A percentile compares a stretch with the other conserved stretches of the same genome.
These are phyloP conservation scores for Coemansia aciculifera DNA, from an alignment of 192 early-diverging fungal genomes.

Conservation along the genomic window DNA sequence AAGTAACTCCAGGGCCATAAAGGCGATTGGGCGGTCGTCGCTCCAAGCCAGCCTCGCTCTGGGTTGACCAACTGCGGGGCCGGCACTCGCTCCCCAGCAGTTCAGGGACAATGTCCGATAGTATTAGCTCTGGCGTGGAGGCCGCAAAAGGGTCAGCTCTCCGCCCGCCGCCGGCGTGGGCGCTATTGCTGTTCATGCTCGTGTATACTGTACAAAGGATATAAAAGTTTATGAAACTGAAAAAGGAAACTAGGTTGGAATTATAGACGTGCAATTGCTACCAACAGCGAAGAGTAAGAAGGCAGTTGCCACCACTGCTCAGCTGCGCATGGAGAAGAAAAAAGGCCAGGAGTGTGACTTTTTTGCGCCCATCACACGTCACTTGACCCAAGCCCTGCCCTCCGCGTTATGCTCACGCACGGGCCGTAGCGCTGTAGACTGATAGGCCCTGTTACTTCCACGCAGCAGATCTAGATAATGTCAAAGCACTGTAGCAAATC, in stretches of 20 bases:
- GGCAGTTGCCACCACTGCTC: neutral
- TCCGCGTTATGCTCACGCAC: neutral
- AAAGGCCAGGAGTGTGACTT: neutral
- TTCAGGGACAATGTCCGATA: conserved; percentile 20
- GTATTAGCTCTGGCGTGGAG: conserved; percentile 41
- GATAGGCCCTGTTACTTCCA: neutral
- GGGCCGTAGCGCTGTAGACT: neutral
- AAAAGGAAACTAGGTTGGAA: neutral
- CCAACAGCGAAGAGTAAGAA: neutral
- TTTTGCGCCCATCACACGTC: neutral
- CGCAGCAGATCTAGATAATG: neutral
- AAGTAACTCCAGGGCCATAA: neutral
- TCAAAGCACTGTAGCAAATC: conserved; percentile 10
- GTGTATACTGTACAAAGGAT: neutral
- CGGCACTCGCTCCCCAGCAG: conserved; percentile 34
- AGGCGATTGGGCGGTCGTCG: conserved; percentile 1
- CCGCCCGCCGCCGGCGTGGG: neutral
- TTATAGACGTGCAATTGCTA: neutral
- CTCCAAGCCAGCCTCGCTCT: conserved; percentile 6
- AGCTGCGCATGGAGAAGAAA: neutral
- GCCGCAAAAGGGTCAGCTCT: conserved; percentile 19
- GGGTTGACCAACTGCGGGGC: conserved; percentile 45
- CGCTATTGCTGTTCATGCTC: neutral
- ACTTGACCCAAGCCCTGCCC: neutral
- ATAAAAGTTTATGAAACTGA: neutral